These are phyloP conservation scores for Suhomyces emberorum DNA, from an alignment of 805 yeast genomes.

Conservation along the genomic window DNA sequence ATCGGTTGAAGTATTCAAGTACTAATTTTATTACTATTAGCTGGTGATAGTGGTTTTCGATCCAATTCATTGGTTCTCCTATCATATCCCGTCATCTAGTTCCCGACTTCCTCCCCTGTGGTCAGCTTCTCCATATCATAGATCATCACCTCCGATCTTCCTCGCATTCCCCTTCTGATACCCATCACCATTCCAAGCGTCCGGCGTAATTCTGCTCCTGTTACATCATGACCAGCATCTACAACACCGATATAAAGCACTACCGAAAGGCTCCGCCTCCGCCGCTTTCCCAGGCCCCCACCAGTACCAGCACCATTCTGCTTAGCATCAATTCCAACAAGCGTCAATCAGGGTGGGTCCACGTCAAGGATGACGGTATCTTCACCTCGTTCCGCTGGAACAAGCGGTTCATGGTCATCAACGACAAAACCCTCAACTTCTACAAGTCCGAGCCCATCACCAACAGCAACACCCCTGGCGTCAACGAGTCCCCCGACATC, in stretches of 20 bases:
- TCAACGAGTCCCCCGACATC: slow-evolving; percentile 31
- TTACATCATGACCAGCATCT: slow-evolving; percentile 39
- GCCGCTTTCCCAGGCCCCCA: slow-evolving; percentile 16
- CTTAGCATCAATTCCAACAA: slow-evolving; percentile 25
- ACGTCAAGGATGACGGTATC: slow-evolving; percentile 84
- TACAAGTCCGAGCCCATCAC: slow-evolving; percentile 59
- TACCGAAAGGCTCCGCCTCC: slow-evolving; percentile 47
- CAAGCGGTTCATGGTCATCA: slow-evolving; percentile 74
- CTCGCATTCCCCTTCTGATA: too few species aligned
- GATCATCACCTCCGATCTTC: too few species aligned
- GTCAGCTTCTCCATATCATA: too few species aligned
- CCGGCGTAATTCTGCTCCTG: too few species aligned
- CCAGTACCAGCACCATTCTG: slow-evolving; percentile 8
- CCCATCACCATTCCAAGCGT: too few species aligned
- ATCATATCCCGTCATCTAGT: too few species aligned
- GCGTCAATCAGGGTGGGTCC: slow-evolving; percentile 75
- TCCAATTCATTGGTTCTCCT: too few species aligned
- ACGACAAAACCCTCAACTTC: slow-evolving; percentile 70
- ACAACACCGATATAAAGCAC: slow-evolving; percentile 38
- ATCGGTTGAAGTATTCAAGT: too few species aligned
- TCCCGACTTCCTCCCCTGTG: too few species aligned
- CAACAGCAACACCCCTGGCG: slow-evolving; percentile 48
- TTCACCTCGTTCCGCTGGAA: slow-evolving; percentile 89
- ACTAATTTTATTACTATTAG: too few species aligned
- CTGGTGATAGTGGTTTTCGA: too few species aligned